Conservation (phyloP, 1,284 basidiomycete genomes). For the Moesziomyces sp. region DNA sequence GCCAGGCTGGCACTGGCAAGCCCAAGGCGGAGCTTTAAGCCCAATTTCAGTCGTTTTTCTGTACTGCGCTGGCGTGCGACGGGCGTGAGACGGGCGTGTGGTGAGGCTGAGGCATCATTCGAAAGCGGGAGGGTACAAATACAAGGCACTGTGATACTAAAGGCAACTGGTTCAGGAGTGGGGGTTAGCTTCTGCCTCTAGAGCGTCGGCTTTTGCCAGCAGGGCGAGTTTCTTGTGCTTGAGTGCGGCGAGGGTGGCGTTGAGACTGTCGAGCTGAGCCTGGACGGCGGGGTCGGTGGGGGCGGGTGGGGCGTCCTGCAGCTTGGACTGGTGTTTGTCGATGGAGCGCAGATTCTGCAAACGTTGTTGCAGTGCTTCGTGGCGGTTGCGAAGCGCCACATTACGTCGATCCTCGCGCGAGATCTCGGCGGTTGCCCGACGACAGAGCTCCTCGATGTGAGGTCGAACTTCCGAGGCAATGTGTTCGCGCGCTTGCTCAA, state of each 20-base stretch:
- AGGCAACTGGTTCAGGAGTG: background rate
- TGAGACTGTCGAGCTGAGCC: constrained; percentile 6
- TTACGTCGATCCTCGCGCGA: constrained; percentile 35
- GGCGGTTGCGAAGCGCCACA: constrained; percentile 31
- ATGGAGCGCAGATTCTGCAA: constrained; percentile 34
- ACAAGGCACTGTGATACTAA: background rate
- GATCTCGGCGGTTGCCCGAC: constrained; percentile 29
- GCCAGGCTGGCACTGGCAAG: constrained; percentile 1
- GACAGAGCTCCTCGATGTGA: constrained; percentile 41
- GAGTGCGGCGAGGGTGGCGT: constrained; percentile 1
- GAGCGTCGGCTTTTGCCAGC: constrained; percentile 23
- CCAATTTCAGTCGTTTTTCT: too few species aligned
- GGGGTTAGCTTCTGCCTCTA: constrained; percentile 16
- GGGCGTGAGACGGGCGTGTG: too few species aligned
- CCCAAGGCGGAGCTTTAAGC: constrained; percentile 25
- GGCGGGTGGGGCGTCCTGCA: constrained; percentile 5
- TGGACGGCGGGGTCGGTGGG: constrained; percentile 3
- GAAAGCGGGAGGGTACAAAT: background rate
- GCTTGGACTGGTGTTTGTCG: constrained; percentile 34
- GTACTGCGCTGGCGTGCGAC: too few species aligned
- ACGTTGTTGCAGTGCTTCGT: constrained; percentile 32
- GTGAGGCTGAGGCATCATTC: too few species aligned
- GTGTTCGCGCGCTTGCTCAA: constrained; percentile 33
- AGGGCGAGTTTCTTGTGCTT: constrained; percentile 15
- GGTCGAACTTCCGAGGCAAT: constrained; percentile 43